Base-by-base conservation (phyloP, 139 green algal genomes). In the Chlamydomonas eustigma region DNA sequence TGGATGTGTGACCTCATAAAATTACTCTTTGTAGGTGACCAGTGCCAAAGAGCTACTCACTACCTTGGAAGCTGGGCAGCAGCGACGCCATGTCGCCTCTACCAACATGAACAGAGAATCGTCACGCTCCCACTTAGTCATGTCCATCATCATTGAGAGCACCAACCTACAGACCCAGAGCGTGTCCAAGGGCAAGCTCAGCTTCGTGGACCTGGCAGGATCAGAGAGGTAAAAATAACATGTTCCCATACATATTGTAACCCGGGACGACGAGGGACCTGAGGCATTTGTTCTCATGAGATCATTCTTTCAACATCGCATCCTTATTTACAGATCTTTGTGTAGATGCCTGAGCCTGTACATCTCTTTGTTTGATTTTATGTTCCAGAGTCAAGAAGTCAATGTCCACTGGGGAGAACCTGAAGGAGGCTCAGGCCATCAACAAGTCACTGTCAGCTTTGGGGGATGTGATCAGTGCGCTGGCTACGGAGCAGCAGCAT, bases 401-500 rank as follows among this genome's bases (percentile, higher is more conserved):
- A 4, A 86, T 87, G 22, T 90, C 86, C 31, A 87, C 81, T 25
- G 96, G 95, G 2, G 93, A 97, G 79, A 90, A 95, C 85, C 87
- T 98, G 33, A 98, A 98, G 65, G 65, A 72, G 28, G 65, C 65
- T 18, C 65, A 72, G 84, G 91, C 94, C 64, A 99, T 99, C 91
- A 99, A 99, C 93, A 98, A 98, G 88, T 95, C 86, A 0, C 87
- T 99, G 50, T 92, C 81, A 0, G 96, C 96, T 30, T 88, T 99
- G 28, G 96, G 95, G 28, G 92, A 98, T 76, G 95, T 99, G 76
- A 98, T 98, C 84, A 89, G 78, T 37, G 93, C 95, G 24, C 87
- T 99, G 33, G 93, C 95, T 32, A 83, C 83, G 28, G 93, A 92
- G 76, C 89, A 92, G 80, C 73, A 88, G 76, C 93, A 97, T 91